A percentile compares a stretch with the other conserved stretches of the same genome.
Evolutionary conservation across 306 rosid species (phyloP).

Genomic region (Vachellia collinsii): DNA sequence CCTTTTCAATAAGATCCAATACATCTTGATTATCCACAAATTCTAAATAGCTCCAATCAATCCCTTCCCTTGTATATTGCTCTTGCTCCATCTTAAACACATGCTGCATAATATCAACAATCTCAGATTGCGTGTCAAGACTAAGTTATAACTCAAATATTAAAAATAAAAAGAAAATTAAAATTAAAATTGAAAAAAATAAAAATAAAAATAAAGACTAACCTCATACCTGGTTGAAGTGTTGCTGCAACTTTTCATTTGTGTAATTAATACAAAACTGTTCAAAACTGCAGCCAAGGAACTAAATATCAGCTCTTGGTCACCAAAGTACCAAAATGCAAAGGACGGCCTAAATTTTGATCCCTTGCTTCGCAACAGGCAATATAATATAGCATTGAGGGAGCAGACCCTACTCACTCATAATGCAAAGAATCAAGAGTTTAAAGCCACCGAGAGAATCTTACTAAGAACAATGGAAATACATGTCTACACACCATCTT

Average conservation of each 20-base stretch:
- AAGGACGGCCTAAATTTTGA: conserved; percentile 14
- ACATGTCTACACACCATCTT: conserved; percentile 23
- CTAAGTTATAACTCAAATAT: conserved; percentile 46
- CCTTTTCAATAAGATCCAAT: conserved; percentile 94
- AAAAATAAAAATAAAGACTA: no score
- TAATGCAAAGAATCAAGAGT: conserved; percentile 28
- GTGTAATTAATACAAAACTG: conserved; percentile 90
- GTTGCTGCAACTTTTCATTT: conserved; percentile 97
- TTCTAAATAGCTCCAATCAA: conserved; percentile 91
- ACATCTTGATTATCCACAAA: conserved; percentile 90
- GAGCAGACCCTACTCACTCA: not conserved
- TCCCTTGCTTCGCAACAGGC: conserved; percentile 21
- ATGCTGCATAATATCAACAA: conserved; percentile 63
- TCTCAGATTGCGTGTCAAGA: conserved; percentile 47
- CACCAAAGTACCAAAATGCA: conserved; percentile 15
- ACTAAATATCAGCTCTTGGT: conserved; percentile 40
- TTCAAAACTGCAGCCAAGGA: conserved; percentile 74
- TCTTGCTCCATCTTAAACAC: conserved; percentile 98
- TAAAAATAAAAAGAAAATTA: conserved; percentile 9
- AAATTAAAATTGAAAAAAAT: not conserved
- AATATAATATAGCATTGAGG: conserved; percentile 25
- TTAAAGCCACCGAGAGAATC: conserved; percentile 32
- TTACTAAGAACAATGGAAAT: conserved; percentile 11
- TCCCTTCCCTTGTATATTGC: conserved; percentile 77
- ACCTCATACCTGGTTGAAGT: conserved; percentile 99